Evolutionary conservation across 1,139 yeast species (phyloP).

Genomic region (Kodamaea ohmeri): DNA sequence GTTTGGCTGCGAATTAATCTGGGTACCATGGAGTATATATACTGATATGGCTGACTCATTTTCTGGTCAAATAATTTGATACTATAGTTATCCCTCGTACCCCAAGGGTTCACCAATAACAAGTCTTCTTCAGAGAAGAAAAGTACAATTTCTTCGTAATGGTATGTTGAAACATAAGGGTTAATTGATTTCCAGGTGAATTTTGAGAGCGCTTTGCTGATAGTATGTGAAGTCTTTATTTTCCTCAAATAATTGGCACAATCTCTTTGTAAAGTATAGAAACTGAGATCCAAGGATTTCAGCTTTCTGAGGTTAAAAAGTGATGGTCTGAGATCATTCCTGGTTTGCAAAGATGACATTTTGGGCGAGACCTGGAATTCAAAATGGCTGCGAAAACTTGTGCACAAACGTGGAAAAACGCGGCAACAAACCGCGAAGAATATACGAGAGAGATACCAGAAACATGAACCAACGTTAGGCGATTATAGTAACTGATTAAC

Average conservation of each 20-base stretch:
- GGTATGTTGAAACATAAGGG: constrained; percentile 5
- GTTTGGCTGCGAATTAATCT: too few relatives aligned
- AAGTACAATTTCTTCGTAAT: constrained; percentile 9
- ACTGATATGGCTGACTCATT: too few relatives aligned
- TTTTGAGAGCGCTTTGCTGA: too few relatives aligned
- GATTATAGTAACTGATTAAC: too few relatives aligned
- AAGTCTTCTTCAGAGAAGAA: constrained; percentile 9
- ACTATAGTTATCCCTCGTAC: constrained; percentile 3
- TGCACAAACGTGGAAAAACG: constrained; percentile 4
- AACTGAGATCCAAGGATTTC: background rate
- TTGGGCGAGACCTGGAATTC: too few relatives aligned
- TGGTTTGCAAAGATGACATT: too few relatives aligned
- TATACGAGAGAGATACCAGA: too few relatives aligned
- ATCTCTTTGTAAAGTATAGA: background rate
- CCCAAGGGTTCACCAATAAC: constrained; percentile 2
- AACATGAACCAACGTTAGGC: background rate
- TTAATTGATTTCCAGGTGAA: too few relatives aligned
- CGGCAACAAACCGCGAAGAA: background rate
- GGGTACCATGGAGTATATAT: too few relatives aligned
- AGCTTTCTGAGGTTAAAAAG: background rate
- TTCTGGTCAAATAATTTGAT: background rate
- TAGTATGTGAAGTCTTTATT: background rate
- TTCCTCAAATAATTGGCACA: background rate
- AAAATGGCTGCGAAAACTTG: constrained; percentile 6
- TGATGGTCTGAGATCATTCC: background rate